Evolutionary conservation across 1,284 basidiomycete genomes (phyloP).

Genomic region (Ceraceosorus guamensis): DNA sequence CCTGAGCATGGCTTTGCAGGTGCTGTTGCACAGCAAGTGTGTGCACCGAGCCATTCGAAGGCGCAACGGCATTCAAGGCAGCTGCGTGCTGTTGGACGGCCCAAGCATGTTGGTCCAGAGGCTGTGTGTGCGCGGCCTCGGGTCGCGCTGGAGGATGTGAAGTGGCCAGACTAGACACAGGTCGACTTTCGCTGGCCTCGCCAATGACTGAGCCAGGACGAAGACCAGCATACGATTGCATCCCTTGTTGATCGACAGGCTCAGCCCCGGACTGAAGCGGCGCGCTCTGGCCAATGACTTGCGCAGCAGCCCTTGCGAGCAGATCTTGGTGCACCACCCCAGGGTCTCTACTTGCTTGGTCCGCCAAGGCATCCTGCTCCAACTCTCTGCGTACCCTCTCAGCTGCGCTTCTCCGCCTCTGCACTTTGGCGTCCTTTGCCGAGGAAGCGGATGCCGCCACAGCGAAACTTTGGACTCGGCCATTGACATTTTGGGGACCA

Average conservation of each 20-base stretch:
- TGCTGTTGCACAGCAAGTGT: not conserved
- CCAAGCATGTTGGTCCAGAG: too few species aligned
- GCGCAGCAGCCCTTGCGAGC: conserved; percentile 28
- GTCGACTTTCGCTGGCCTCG: too few species aligned
- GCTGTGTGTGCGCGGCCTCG: too few species aligned
- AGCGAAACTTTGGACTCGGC: conserved; percentile 16
- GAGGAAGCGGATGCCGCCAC: not conserved
- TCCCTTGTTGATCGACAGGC: not conserved
- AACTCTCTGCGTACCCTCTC: conserved; percentile 32
- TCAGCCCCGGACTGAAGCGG: conserved; percentile 1
- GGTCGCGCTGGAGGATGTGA: too few species aligned
- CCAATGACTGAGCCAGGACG: conserved; percentile 9
- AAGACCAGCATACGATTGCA: not conserved
- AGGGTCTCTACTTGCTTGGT: conserved; percentile 26
- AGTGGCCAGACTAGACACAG: too few species aligned
- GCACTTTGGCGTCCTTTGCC: not conserved
- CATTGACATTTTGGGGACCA: conserved; percentile 31
- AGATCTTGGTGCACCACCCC: conserved; percentile 29
- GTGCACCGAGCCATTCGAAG: not conserved
- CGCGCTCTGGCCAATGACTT: conserved; percentile 31
- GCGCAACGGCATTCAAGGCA: not conserved
- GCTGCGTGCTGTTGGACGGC: too few species aligned
- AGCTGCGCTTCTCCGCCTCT: conserved; percentile 22
- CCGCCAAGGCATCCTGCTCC: conserved; percentile 32
- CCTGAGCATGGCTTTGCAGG: not conserved